A percentile compares a stretch with the other conserved stretches of the same genome.
phyloP scores from a whole-genome alignment of 257 asterid genomes.

The Solanum habrochaites region DNA sequence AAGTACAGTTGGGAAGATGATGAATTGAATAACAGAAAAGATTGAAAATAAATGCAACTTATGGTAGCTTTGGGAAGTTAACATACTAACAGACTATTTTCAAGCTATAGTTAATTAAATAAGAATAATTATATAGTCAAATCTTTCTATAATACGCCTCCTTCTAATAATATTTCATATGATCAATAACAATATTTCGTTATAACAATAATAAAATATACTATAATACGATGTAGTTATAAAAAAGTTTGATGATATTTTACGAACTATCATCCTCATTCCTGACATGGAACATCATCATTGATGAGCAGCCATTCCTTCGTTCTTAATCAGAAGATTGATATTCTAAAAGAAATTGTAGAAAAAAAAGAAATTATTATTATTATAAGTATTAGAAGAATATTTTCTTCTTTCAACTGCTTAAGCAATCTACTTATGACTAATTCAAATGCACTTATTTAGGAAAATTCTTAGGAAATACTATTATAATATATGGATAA shows the following conservation, averaged over 20 bases:
- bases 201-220: not conserved
- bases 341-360: no score
- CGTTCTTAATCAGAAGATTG: no score
- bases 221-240: not conserved
- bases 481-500: not conserved
- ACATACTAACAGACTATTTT: not conserved
- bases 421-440: not conserved
- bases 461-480: not conserved
- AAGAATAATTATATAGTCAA: not conserved
- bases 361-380: not conserved
- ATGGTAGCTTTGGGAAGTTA: not conserved
- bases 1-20: not conserved
- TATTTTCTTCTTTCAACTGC: not conserved
- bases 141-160: not conserved
- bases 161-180: not conserved
- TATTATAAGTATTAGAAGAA: not conserved
- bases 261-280: no score
- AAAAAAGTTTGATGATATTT: not conserved
- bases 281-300: no score
- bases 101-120: not conserved
- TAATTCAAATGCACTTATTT: not conserved
- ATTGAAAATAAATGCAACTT: not conserved
- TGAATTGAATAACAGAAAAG: not conserved
- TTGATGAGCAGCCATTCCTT: rapidly evolving
- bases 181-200: not conserved